These are phyloP conservation scores for Macrotyloma uniflorum DNA, from an alignment of 306 rosid genomes.

Conservation along the genomic window DNA sequence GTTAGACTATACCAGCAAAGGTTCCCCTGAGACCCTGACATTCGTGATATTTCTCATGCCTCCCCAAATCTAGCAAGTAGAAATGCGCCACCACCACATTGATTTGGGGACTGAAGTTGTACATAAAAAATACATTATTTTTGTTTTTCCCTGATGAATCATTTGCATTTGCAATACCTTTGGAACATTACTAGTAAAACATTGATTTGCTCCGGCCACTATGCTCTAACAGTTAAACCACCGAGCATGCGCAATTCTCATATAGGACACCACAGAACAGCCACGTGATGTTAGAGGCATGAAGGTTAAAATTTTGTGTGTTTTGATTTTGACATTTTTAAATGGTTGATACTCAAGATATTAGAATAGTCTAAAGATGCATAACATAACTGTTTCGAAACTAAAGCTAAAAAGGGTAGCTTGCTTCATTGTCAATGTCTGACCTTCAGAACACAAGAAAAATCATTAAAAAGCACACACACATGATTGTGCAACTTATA, in stretches of 20 bases:
- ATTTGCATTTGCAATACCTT: not conserved
- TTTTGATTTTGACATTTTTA: not conserved
- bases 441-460: not conserved
- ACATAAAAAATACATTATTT: not conserved
- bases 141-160: not conserved
- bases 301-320: not conserved
- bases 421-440: not conserved
- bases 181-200: too few relatives aligned
- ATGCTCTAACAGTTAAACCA: not conserved
- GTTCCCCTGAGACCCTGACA: not conserved
- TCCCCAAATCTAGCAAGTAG: not conserved
- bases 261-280: not conserved
- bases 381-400: not conserved
- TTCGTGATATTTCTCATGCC: slow-evolving; percentile 7
- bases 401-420: not conserved
- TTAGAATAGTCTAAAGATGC: not conserved
- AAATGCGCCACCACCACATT: not conserved
- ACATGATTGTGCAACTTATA: not conserved
- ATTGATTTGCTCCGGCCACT: not conserved
- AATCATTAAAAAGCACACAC: not conserved
- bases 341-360: not conserved
- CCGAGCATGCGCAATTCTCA: not conserved
- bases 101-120: not conserved
- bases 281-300: not conserved
- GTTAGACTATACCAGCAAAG: not conserved